Evolutionary conservation across 1,284 basidiomycete genomes (phyloP).

Genomic region (Boletus sp.): DNA sequence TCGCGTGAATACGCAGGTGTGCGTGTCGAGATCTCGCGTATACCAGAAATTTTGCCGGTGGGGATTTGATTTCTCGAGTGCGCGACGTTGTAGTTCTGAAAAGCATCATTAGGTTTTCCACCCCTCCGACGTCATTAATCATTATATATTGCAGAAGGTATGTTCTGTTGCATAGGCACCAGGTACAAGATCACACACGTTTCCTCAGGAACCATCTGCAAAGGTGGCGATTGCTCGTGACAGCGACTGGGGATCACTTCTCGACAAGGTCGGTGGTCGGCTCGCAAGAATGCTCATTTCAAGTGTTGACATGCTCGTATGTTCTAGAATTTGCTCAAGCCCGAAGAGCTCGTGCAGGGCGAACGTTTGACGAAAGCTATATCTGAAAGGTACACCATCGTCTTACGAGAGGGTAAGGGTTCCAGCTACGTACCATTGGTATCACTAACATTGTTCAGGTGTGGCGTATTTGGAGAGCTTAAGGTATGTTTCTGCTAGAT

Average conservation of each 20-base stretch:
- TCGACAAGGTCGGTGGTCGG: constrained; percentile 13
- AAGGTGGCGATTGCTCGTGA: constrained; percentile 27
- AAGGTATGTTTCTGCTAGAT: constrained; percentile 8
- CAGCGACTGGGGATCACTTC: constrained; percentile 18
- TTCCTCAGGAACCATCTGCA: constrained; percentile 22
- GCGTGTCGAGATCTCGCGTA: constrained; percentile 15
- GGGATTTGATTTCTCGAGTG: not conserved
- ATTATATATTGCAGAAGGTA: constrained; percentile 20
- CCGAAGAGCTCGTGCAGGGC: constrained; percentile 15
- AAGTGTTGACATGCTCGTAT: not conserved
- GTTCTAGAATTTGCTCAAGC: constrained; percentile 13
- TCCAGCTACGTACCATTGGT: not conserved
- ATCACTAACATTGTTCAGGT: constrained; percentile 11
- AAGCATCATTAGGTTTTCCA: constrained; percentile 20
- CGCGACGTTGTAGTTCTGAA: constrained; percentile 1
- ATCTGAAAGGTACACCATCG: constrained; percentile 13
- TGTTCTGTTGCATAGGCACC: not conserved
- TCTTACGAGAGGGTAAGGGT: constrained; percentile 13
- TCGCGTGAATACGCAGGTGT: not conserved
- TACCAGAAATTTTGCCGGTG: constrained; percentile 23
- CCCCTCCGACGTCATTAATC: constrained; percentile 25
- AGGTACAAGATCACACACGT: not conserved
- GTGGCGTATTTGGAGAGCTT: constrained; percentile 22
- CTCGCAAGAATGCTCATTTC: not conserved
- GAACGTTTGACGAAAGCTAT: constrained; percentile 13